Evolutionary conservation across 352 stramenopile species (phyloP).

Genomic region (Elongisporangium anandrum): DNA sequence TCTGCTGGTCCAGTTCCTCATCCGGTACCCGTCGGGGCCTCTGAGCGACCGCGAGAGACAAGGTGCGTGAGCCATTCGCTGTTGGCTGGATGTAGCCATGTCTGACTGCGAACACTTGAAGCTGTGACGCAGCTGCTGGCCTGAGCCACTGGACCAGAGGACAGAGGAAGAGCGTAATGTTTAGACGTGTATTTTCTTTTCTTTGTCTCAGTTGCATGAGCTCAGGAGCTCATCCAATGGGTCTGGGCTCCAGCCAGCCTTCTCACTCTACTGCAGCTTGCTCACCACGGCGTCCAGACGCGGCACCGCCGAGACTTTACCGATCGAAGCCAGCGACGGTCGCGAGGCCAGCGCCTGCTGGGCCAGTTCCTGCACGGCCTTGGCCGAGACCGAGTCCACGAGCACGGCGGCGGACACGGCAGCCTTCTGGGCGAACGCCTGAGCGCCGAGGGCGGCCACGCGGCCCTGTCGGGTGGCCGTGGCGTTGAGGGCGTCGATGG

Average conservation of each 20-base stretch:
- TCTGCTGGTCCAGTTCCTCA: conserved; percentile 91
- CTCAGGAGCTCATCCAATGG: conserved; percentile 6
- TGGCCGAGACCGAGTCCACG: conserved; percentile 43
- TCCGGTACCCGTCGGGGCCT: conserved; percentile 85
- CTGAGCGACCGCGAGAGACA: conserved; percentile 10
- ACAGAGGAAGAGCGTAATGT: conserved; percentile 10
- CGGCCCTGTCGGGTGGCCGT: conserved; percentile 37
- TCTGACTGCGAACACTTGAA: conserved; percentile 3
- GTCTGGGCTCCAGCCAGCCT: conserved; percentile 10
- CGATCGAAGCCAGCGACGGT: conserved; percentile 73
- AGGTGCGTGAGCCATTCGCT: neutral
- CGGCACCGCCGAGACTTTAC: conserved; percentile 64
- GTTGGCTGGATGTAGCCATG: neutral
- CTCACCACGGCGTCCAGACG: conserved; percentile 64
- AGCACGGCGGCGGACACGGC: conserved; percentile 23
- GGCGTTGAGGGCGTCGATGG: conserved; percentile 32
- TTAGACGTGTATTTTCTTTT: conserved; percentile 27
- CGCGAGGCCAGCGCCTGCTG: conserved; percentile 67
- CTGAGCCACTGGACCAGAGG: conserved; percentile 4
- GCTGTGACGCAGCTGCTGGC: conserved; percentile 11
- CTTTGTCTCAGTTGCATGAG: conserved; percentile 15
- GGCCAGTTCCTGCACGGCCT: conserved; percentile 71
- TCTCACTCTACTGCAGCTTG: conserved; percentile 74
- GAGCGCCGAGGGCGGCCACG: conserved; percentile 35
- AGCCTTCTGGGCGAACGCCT: conserved; percentile 38